Conservation (phyloP, 2,329 filamentous ascomycete species). For the Aphanoascus verrucosus region DNA sequence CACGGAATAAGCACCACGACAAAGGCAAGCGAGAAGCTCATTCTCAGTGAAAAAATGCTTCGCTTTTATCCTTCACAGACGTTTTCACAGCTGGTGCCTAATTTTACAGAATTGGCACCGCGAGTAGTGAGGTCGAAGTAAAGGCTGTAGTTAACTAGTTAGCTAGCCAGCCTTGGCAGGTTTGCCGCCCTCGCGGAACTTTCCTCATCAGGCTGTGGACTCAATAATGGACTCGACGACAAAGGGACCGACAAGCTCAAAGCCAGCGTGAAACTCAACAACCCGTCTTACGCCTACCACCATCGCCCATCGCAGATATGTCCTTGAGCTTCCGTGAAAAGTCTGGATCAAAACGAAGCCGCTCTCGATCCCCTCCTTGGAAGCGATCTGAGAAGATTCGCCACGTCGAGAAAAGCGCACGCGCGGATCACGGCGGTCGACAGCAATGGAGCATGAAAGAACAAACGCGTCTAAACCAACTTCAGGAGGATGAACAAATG, state of each 20-base stretch:
- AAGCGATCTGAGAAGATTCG: constrained; percentile 31
- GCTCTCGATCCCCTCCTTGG: constrained; percentile 36
- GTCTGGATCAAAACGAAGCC: constrained; percentile 29
- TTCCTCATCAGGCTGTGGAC: too few relatives aligned
- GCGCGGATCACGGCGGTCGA: constrained; percentile 20
- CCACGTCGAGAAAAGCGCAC: constrained; percentile 22
- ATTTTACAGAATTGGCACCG: neutral
- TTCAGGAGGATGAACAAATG: constrained; percentile 68
- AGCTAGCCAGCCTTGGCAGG: too few relatives aligned
- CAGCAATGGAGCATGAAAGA: constrained; percentile 27
- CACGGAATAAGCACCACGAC: neutral
- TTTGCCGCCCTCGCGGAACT: too few relatives aligned
- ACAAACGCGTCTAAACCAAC: constrained; percentile 39
- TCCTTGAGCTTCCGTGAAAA: constrained; percentile 26
- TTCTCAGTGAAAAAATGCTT: neutral
- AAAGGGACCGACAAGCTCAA: neutral
- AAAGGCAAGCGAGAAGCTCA: neutral
- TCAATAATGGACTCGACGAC: too few relatives aligned
- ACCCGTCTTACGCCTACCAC: neutral
- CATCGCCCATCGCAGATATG: constrained; percentile 19
- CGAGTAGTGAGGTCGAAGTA: too few relatives aligned
- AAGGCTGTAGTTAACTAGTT: too few relatives aligned
- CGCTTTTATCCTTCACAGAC: neutral
- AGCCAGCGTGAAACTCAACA: neutral
- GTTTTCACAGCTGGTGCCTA: neutral